phyloP scores from a whole-genome alignment of 306 rosid species.

The Sesbania bispinosa region DNA sequence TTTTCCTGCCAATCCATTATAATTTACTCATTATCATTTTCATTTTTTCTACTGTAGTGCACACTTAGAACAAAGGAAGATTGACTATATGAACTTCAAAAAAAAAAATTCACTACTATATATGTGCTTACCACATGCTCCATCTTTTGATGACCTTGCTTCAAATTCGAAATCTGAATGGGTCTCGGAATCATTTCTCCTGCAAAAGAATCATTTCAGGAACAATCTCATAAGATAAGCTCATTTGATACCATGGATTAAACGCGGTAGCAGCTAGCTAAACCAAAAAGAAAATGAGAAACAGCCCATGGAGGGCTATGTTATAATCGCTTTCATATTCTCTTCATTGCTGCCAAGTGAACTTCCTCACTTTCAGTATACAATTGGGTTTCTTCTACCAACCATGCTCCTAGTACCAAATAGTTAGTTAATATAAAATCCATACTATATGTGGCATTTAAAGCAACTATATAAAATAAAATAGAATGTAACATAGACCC shows the following conservation, averaged over 20 bases:
- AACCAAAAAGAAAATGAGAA: background rate
- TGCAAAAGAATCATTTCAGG: slow-evolving; percentile 29
- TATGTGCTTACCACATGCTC: slow-evolving; percentile 78
- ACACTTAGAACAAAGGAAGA: too few relatives aligned
- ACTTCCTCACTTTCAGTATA: too few relatives aligned
- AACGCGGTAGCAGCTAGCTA: background rate
- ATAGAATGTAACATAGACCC: background rate
- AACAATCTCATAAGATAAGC: slow-evolving; percentile 10
- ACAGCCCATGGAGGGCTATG: background rate
- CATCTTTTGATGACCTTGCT: slow-evolving; percentile 90
- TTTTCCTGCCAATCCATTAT: too few relatives aligned
- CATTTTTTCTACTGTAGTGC: too few relatives aligned
- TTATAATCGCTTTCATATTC: background rate
- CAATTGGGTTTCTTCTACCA: slow-evolving; percentile 2
- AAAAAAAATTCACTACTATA: too few relatives aligned
- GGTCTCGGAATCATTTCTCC: slow-evolving; percentile 47
- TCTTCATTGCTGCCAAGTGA: background rate
- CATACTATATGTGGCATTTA: too few relatives aligned
- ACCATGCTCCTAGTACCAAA: slow-evolving; percentile 4
- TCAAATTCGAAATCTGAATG: slow-evolving; percentile 81
- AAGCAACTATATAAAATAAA: background rate
- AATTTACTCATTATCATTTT: too few relatives aligned
- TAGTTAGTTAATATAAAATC: slow-evolving; percentile 14
- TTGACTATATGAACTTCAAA: too few relatives aligned
- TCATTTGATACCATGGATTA: background rate